Base-by-base conservation (phyloP, 2,329 filamentous ascomycete species). In the Lachnellula occidentalis region DNA sequence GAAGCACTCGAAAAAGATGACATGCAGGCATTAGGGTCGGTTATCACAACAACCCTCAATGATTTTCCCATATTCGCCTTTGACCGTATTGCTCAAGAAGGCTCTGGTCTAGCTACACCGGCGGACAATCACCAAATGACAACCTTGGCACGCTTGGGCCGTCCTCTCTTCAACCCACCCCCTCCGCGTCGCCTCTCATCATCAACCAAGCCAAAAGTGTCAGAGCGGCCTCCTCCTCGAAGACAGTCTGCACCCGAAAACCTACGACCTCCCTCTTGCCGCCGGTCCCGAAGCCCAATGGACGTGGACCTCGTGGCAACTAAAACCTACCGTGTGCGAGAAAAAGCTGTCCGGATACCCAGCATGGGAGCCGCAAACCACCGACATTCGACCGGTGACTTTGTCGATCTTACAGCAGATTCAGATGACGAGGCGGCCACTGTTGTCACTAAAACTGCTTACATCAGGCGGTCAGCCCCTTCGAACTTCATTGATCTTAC, bases 371-470 rank as follows among this genome's bases (percentile, higher is more conserved):
- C 41, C 14, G 19, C n/a, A 12, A 43, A 43, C 19, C 41, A 22
- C 6, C 37, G 37, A n/a, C 4, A 17, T 11, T 21, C 41, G 2
- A 43, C 41, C 7, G 14, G 15, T 17, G n/a, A 42, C 17, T 36
- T 48, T 17, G 41, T 56, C 6, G 49, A 57, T 34, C 41, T 53
- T 14, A 57, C 54, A 21, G 43, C 24, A 14, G 47, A 53, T n/a
- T 19, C 21, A n/a, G 48, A 57, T 15, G 42, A 52, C 4, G 45
- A 53, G 31, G 21, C 43, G n/a, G 17, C 14, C 12, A 5, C 22
- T 31, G n/a, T n/a, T 12, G 6, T 14, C 9, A 2, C 43, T 17
- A 46, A 34, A 34, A 7, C 14, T 9, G 3, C 12, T 12, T 22
- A 22, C 21, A 21, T 4, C 14, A 12, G 22, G n/a, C 14, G 12